Percentiles rank a stretch among this genome's conserved stretches.
Evolutionary conservation across 2,329 filamentous ascomycete genomes (phyloP).

Genomic region (Daldinia sp.): DNA sequence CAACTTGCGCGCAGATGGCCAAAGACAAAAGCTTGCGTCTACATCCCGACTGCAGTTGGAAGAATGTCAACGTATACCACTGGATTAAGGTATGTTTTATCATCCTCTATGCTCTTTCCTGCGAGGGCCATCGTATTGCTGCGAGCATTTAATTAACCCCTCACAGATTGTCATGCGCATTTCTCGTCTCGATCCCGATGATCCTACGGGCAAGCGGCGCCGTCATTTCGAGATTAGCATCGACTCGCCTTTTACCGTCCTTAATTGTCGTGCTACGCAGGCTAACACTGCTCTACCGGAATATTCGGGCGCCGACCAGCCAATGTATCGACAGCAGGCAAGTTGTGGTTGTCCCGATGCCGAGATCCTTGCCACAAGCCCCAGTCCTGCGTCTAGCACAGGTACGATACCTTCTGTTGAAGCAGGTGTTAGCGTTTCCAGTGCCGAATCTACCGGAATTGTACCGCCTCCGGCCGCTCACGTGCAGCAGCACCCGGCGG

Average conservation of each 20-base stretch:
- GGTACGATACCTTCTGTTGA: slow-evolving; percentile 56
- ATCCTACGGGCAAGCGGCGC: slow-evolving; percentile 75
- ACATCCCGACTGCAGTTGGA: slow-evolving; percentile 92
- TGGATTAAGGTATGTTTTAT: slow-evolving; percentile 89
- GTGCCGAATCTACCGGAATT: slow-evolving; percentile 44
- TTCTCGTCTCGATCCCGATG: slow-evolving; percentile 80
- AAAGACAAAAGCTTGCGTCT: slow-evolving; percentile 72
- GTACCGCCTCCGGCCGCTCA: slow-evolving; percentile 66
- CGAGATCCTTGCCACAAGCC: slow-evolving; percentile 58
- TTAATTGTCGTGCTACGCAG: slow-evolving; percentile 92
- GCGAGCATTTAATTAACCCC: slow-evolving; percentile 2
- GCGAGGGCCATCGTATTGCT: not conserved
- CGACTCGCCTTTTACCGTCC: slow-evolving; percentile 91
- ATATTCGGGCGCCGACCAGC: slow-evolving; percentile 68
- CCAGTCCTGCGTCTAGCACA: slow-evolving; percentile 72
- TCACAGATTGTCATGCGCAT: slow-evolving; percentile 87
- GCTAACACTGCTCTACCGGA: slow-evolving; percentile 86
- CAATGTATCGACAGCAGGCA: slow-evolving; percentile 57
- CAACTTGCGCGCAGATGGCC: slow-evolving; percentile 86
- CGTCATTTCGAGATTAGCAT: slow-evolving; percentile 96
- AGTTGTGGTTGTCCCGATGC: slow-evolving; percentile 65
- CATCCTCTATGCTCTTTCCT: not conserved
- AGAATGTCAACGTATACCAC: slow-evolving; percentile 92
- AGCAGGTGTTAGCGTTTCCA: slow-evolving; percentile 29
- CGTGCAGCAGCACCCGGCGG: slow-evolving; percentile 49